Evolutionary conservation across 139 green algal species (phyloP).

Genomic region (Bryopsis sp.): DNA sequence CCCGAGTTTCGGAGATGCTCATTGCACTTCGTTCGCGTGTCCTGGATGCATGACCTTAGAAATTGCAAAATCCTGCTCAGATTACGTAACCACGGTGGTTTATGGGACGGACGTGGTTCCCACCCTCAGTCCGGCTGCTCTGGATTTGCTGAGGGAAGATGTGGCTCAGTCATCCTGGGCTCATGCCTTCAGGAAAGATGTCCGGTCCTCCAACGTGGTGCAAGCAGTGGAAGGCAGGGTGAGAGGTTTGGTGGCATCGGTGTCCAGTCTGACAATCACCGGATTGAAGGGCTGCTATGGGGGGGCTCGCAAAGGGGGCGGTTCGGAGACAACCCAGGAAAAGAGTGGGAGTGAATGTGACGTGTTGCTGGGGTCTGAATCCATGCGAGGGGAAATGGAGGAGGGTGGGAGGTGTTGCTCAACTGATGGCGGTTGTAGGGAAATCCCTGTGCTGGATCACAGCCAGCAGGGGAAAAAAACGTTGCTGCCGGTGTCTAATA

Average conservation of each 20-base stretch:
- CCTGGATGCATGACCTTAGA: slow-evolving; percentile 76
- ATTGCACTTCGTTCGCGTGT: slow-evolving; percentile 72
- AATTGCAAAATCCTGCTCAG: slow-evolving; percentile 51
- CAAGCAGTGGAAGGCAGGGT: slow-evolving; percentile 35
- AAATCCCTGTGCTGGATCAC: too few relatives aligned
- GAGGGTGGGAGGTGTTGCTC: too few relatives aligned
- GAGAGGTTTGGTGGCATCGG: background rate
- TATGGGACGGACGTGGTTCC: slow-evolving; percentile 70
- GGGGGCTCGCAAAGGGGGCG: too few relatives aligned
- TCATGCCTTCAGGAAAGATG: slow-evolving; percentile 38
- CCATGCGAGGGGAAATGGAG: too few relatives aligned
- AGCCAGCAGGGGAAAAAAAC: too few relatives aligned
- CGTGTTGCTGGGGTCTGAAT: too few relatives aligned
- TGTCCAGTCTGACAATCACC: too few relatives aligned
- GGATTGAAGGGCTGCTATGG: too few relatives aligned
- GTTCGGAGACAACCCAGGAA: too few relatives aligned
- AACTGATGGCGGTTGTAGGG: too few relatives aligned
- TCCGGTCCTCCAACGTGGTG: slow-evolving; percentile 41
- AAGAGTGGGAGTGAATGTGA: too few relatives aligned
- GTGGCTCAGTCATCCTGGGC: slow-evolving; percentile 35
- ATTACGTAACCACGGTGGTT: slow-evolving; percentile 72
- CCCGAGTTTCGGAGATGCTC: slow-evolving; percentile 36
- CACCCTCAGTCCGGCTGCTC: slow-evolving; percentile 28
- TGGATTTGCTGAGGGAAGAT: slow-evolving; percentile 41
- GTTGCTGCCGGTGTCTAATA: too few relatives aligned